Base-by-base conservation (phyloP, 2,329 filamentous ascomycete genomes). In the Colletotrichum echinochloae region DNA sequence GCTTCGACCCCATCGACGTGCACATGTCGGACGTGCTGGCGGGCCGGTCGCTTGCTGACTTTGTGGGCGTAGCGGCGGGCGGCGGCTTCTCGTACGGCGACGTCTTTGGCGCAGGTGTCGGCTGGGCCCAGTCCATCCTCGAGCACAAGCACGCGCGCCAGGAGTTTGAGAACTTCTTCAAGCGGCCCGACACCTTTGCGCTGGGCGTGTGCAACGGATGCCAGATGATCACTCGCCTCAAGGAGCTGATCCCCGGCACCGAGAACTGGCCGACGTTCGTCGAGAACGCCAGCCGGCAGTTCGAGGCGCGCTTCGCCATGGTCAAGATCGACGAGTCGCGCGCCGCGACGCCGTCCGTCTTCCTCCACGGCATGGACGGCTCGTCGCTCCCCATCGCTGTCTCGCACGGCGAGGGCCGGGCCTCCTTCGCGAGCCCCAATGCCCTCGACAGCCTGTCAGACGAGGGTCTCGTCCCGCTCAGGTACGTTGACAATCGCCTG, bases 141-240 rank as follows among this genome's bases (percentile, higher is more conserved):
- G 88, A 97, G 80, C 94, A 98, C 82, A 88, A 91, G 67, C 91
- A 91, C 51, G 87, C 88, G 2, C 90, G 94, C 51, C 86, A 87
- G 67, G 92, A 95, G 75, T 98, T 98, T 83, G 85, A 92, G 76
- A 82, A 84, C 59, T 98, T 98, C 87, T 98, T 98, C 83, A 87
- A 90, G 74, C 90, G 96, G 37, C 88, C 91, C 5, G 94, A 98
- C 78, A 98, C 96, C 0, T 98, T 99, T 81, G 87, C 94, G 0
- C 87, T 99, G 0, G 96, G 96, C 75, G 94, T 98, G 41, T 98
- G 96, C 87, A 99, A 99, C 79, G 96, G 96, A 60, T 98, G 96
- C 79, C 96, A 99, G 81, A 97, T 98, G 89, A 85, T 98, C 49
- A 92, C 92, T 7, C 90, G 94, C 60, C 80, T 82, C 81, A 94